Evolutionary conservation across 2,329 filamentous ascomycete species (phyloP).

Genomic region (Claviceps capensis): DNA sequence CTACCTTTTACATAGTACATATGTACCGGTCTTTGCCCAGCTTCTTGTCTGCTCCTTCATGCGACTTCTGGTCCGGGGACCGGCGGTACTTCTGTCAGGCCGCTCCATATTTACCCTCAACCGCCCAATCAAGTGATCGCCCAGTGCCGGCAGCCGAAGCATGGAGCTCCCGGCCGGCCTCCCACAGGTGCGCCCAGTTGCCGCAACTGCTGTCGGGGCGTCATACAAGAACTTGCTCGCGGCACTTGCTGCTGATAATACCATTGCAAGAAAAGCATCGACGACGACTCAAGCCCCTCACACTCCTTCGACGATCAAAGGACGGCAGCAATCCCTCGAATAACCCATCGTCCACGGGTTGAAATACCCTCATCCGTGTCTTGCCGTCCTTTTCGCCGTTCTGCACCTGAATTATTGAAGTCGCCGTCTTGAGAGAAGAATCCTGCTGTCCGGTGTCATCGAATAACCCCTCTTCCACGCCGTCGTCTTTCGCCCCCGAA

Average conservation of each 20-base stretch:
- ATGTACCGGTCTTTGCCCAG: too few species aligned
- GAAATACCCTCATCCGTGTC: too few species aligned
- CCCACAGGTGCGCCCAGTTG: background rate
- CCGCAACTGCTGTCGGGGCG: background rate
- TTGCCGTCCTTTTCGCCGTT: background rate
- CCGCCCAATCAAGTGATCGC: background rate
- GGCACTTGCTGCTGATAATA: background rate
- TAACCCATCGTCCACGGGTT: too few species aligned
- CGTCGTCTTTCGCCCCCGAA: background rate
- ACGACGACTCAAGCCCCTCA: background rate
- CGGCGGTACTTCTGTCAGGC: too few species aligned
- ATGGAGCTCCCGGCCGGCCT: background rate
- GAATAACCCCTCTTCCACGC: background rate
- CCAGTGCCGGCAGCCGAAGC: background rate
- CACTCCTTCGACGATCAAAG: background rate
- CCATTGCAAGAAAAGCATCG: background rate
- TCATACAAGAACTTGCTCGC: background rate
- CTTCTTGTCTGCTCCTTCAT: too few species aligned
- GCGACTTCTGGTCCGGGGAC: too few species aligned
- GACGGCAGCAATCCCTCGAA: background rate
- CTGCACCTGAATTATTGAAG: background rate
- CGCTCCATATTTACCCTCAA: background rate
- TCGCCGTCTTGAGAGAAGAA: background rate
- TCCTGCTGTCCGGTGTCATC: constrained; percentile 5
- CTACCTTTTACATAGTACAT: too few species aligned